Evolutionary conservation across 1,284 basidiomycete species (phyloP), one percentile per base, ranked within the genome.

Genomic region (Ceratobasidium sp.): DNA sequence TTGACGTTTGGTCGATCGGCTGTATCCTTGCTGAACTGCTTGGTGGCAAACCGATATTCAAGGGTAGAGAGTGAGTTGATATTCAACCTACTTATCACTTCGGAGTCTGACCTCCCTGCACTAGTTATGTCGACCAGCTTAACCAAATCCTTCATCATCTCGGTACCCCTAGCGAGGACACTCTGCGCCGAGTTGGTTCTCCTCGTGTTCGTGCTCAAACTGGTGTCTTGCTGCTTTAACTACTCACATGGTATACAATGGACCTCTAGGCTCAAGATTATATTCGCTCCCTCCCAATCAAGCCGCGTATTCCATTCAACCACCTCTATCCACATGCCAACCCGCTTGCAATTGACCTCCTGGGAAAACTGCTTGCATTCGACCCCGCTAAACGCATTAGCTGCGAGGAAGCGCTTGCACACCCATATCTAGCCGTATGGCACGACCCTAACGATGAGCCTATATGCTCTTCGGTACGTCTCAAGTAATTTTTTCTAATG

Each of bases 71-170:
- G 92, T 96, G 84, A 81, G 91, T 86, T 11, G 26, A 33, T 17
- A 20, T 3, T 42, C 13, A 65, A 13, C 20, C 15, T 66, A 65
- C 37, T 17, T 3, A 7, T 17, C 47, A 31, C 15, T 71, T 45
- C 58, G 17, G n/a, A 28, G 17, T 26, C 31, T 39, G 26, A 74
- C 7, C 49, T 66, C 54, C 49, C 5, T 11, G 7, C n/a, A 39
- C 31, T 80, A 94, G 93, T 83, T 98, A 98, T 82, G 97, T 99
- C 77, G 97, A 99, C 84, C 98, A 99, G 84, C 88, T 99, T 56
- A 99, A 99, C 84, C 97, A 98, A 84, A 99, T 99, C 82, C 88
- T 99, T 54, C 96, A 99, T 85, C 96, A 97, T 82, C 90, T 99
- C 35, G 98, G 98, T 49, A 99, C 98, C 0, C 98, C 98, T 0